A percentile compares a stretch with the other conserved stretches of the same genome.
phyloP scores from a whole-genome alignment of 192 early-diverging fungal genomes.

The Coemansia sp. region DNA sequence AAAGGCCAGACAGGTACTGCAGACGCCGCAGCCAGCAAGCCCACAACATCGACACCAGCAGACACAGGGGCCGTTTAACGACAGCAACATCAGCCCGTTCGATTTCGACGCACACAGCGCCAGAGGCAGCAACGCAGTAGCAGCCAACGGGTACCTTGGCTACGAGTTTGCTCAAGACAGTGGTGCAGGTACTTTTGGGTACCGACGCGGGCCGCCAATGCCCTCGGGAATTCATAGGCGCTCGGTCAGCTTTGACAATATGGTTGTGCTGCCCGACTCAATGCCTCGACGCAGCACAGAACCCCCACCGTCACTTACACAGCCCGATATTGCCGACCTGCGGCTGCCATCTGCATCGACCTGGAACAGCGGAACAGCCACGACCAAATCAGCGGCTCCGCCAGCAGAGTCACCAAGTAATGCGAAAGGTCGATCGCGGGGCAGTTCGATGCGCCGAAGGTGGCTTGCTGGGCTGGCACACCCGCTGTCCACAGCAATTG shows the following conservation, averaged over 20 bases:
- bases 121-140: conserved; percentile 1
- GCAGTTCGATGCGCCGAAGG: conserved; percentile 13
- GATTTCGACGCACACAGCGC: conserved; percentile 2
- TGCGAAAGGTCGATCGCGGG: conserved; percentile 1
- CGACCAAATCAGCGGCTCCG: conserved; percentile 9
- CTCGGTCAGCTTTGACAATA: conserved; percentile 49
- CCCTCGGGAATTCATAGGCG: conserved; percentile 49
- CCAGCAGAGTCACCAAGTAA: background rate
- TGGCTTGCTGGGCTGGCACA: conserved; percentile 45
- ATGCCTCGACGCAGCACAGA: conserved; percentile 40
- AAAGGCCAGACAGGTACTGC: conserved; percentile 25
- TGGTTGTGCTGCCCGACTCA: conserved; percentile 26
- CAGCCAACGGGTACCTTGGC: conserved; percentile 14
- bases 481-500: conserved; percentile 26
- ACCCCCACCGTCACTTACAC: conserved; percentile 9
- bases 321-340: conserved; percentile 4
- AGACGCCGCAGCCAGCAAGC: background rate
- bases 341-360: conserved; percentile 32
- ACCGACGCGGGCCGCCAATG: conserved; percentile 34
- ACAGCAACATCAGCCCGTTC: background rate
- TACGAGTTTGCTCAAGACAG: conserved; percentile 12
- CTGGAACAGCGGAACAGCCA: conserved; percentile 39
- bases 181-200: background rate
- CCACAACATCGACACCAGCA: background rate
- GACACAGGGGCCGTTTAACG: background rate